phyloP scores from a whole-genome alignment of 2,329 filamentous ascomycete genomes.

The Penicillium freii region DNA sequence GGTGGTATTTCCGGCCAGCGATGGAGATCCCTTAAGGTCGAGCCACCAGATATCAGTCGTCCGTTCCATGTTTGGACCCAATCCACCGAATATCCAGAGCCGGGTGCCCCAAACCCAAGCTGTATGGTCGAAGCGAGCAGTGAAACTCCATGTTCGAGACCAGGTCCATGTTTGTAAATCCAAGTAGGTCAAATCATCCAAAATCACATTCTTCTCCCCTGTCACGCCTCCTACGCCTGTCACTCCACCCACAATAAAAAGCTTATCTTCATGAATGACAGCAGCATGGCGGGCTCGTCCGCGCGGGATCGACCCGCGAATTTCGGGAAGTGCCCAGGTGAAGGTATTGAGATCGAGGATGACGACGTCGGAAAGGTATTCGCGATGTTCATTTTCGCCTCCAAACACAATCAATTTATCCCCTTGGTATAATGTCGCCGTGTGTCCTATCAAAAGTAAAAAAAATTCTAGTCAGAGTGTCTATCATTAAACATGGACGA shows the following conservation, averaged over 20 bases:
- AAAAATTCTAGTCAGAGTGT: background rate
- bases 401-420: conserved; percentile 97
- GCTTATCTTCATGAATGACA: conserved; percentile 90
- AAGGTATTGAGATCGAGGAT: conserved; percentile 93
- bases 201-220: conserved; percentile 83
- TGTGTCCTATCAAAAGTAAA: conserved; percentile 65
- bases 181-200: conserved; percentile 95
- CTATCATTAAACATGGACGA: background rate
- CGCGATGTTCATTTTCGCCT: conserved; percentile 95
- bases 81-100: conserved; percentile 93
- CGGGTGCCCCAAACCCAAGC: conserved; percentile 90
- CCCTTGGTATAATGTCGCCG: conserved; percentile 87
- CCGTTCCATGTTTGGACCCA: conserved; percentile 96
- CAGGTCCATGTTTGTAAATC: conserved; percentile 97
- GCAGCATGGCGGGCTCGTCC: conserved; percentile 91
- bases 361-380: conserved; percentile 92
- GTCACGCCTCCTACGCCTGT: conserved; percentile 94
- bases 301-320: conserved; percentile 79
- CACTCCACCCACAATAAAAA: conserved; percentile 95
- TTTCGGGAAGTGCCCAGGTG: conserved; percentile 89
- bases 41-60: conserved; percentile 97
- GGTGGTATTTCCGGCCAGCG: conserved; percentile 68
- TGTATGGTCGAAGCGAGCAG: conserved; percentile 90
- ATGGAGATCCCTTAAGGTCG: conserved; percentile 85
- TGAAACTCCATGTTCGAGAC: conserved; percentile 95